Conservation (phyloP, 106 monocot genomes). For the Alisma plantagoaquatica region DNA sequence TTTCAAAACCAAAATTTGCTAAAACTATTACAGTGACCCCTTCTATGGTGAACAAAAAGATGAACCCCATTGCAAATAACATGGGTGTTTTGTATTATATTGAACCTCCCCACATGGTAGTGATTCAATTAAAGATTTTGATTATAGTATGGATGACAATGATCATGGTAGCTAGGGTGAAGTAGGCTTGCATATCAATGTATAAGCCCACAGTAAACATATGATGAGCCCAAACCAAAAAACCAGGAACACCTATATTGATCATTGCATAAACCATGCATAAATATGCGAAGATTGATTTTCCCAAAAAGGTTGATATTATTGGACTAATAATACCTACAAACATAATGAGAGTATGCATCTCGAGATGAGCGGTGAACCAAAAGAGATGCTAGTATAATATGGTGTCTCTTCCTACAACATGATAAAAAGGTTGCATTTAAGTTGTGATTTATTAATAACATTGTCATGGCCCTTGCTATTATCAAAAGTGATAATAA, state of each 20-base stretch:
- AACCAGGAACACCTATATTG: background rate
- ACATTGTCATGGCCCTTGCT: conserved; percentile 3
- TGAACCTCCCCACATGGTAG: background rate
- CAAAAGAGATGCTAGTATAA: conserved; percentile 13
- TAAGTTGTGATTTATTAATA: background rate
- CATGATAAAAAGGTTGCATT: conserved; percentile 2
- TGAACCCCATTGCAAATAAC: background rate
- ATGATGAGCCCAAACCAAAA: background rate
- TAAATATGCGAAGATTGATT: background rate
- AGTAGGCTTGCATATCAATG: background rate
- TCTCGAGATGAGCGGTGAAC: conserved; percentile 13
- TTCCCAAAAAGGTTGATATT: background rate
- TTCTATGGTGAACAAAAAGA: conserved; percentile 1
- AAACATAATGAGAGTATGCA: conserved; percentile 7
- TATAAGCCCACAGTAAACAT: background rate
- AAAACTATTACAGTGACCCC: background rate
- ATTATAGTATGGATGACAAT: background rate
- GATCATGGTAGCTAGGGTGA: background rate
- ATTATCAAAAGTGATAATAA: too few species aligned
- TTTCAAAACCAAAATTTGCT: background rate
- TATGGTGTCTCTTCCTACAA: conserved; percentile 1
- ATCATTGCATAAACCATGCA: background rate
- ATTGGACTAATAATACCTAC: background rate
- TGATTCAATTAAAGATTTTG: background rate
- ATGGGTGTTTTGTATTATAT: background rate